A percentile compares a stretch with the other conserved stretches of the same genome.
These are phyloP conservation scores for Pestalotiopsis sp. DNA, from an alignment of 2,329 filamentous ascomycete genomes.

Conservation along the genomic window DNA sequence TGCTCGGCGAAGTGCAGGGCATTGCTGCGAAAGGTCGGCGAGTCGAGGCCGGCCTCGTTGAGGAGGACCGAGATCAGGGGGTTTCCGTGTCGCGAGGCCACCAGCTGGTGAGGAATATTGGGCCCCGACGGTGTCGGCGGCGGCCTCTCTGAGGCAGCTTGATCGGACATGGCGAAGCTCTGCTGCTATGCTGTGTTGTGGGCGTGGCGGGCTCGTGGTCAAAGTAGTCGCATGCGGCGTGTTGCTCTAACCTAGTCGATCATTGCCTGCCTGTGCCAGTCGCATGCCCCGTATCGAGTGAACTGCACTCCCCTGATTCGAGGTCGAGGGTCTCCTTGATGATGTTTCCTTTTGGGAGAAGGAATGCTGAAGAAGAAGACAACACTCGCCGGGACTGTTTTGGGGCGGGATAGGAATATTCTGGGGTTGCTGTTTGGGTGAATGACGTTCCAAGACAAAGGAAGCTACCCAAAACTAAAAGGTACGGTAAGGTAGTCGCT, in stretches of 20 bases:
- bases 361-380: background rate
- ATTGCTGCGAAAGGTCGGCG: slow-evolving; percentile 89
- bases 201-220: background rate
- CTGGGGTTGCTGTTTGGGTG: background rate
- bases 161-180: slow-evolving; percentile 26
- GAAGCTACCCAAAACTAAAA: background rate
- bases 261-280: background rate
- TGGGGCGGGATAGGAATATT: background rate
- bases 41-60: slow-evolving; percentile 95
- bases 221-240: slow-evolving; percentile 6
- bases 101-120: slow-evolving; percentile 13
- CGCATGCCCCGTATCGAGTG: background rate
- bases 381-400: background rate
- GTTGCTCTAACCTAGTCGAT: background rate
- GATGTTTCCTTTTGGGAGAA: background rate
- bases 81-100: slow-evolving; percentile 27
- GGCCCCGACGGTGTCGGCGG: slow-evolving; percentile 20
- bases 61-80: slow-evolving; percentile 73
- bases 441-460: slow-evolving; percentile 7
- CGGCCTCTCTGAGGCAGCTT: slow-evolving; percentile 15
- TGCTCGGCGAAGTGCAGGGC: slow-evolving; percentile 88
- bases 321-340: background rate
- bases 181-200: background rate
- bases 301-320: background rate
- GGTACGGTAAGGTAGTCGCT: background rate